Percentiles rank a stretch among this genome's conserved stretches.
These are phyloP conservation scores for Cladobotryum protrusum DNA, from an alignment of 2,329 filamentous ascomycete genomes.

Conservation along the genomic window DNA sequence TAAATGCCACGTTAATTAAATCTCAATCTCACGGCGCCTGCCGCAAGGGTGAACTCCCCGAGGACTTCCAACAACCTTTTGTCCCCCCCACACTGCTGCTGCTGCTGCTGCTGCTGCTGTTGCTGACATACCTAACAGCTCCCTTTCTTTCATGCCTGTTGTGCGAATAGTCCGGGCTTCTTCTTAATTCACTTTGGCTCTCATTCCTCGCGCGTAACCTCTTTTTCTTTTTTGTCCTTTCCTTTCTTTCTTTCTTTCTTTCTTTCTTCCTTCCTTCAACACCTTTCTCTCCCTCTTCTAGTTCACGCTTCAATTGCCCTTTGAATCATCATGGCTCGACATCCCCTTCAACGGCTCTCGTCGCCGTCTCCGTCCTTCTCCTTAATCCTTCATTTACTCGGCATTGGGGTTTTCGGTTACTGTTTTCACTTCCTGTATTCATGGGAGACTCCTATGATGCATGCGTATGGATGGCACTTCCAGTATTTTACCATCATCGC, in stretches of 20 bases:
- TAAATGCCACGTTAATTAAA: too few relatives aligned
- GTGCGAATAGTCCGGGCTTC: too few relatives aligned
- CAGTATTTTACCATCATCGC: constrained; percentile 73
- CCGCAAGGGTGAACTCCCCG: too few relatives aligned
- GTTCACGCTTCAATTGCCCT: background rate
- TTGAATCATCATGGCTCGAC: constrained; percentile 38
- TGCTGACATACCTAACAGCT: too few relatives aligned
- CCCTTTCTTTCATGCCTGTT: too few relatives aligned
- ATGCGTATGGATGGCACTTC: constrained; percentile 60
- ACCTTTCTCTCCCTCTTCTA: background rate
- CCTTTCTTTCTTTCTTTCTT: background rate
- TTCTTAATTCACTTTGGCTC: too few relatives aligned
- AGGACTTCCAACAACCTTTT: too few relatives aligned
- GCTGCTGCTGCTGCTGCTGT: too few relatives aligned
- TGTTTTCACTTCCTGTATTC: constrained; percentile 46
- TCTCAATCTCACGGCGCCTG: too few relatives aligned
- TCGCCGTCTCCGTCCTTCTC: constrained; percentile 61
- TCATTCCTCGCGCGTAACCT: too few relatives aligned
- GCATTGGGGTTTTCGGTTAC: constrained; percentile 46
- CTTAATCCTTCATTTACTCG: constrained; percentile 52
- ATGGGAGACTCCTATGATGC: constrained; percentile 47
- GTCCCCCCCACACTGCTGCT: too few relatives aligned
- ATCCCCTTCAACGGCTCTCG: constrained; percentile 59
- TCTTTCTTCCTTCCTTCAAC: background rate
- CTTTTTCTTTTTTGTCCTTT: background rate